A percentile compares a stretch with the other conserved stretches of the same genome.
phyloP scores from a whole-genome alignment of 176 grass and related monocot species.

The Oryza meridionalis region DNA sequence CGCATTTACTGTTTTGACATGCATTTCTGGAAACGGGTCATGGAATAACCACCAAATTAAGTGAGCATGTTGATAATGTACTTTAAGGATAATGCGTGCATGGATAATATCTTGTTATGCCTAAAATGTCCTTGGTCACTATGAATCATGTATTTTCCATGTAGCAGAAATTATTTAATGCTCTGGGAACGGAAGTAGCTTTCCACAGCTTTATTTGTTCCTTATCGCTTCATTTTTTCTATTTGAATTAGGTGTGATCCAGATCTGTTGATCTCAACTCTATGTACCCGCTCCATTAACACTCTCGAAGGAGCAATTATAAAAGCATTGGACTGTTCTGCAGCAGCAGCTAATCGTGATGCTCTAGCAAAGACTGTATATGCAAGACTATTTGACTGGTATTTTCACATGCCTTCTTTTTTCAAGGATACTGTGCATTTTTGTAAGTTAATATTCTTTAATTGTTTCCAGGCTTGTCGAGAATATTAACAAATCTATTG shows the following conservation, averaged over 20 bases:
- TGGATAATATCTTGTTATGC: neutral
- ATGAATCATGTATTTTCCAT: conserved; percentile 1
- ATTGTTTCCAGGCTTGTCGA: conserved; percentile 83
- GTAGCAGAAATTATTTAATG: neutral
- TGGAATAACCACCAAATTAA: conserved; percentile 2
- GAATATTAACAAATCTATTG: conserved; percentile 98
- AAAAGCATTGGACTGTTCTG: conserved; percentile 88
- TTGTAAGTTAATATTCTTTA: neutral
- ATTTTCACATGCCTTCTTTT: conserved; percentile 43
- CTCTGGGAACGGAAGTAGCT: neutral
- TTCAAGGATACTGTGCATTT: conserved; percentile 11
- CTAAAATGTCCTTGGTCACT: neutral
- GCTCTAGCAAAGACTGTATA: conserved; percentile 95
- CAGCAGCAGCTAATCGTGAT: conserved; percentile 88
- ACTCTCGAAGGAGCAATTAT: conserved; percentile 90
- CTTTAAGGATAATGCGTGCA: neutral
- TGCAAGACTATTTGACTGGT: conserved; percentile 93
- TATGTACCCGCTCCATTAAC: conserved; percentile 90
- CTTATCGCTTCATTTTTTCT: conserved; percentile 40
- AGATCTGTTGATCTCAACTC: conserved; percentile 75
- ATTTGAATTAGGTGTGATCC: conserved; percentile 75
- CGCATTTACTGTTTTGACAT: neutral
- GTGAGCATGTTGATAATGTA: conserved; percentile 1
- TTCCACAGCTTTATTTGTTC: conserved; percentile 16
- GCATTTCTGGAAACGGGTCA: neutral